Evolutionary conservation across 2,329 filamentous ascomycete species (phyloP).

Genomic region (Aplosporella prunicola): DNA sequence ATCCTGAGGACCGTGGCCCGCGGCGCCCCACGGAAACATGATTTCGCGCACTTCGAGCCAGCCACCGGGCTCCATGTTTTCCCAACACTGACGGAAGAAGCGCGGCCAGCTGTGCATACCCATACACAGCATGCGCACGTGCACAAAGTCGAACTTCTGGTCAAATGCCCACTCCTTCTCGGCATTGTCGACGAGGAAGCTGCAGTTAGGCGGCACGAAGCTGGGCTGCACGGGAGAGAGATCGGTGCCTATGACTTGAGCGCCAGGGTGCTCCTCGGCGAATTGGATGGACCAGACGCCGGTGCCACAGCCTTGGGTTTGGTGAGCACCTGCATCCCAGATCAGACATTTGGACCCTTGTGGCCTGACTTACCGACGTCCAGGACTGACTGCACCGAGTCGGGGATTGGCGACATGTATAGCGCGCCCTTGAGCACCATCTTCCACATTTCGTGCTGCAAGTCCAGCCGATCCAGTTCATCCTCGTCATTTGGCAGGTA

Average conservation of each 20-base stretch:
- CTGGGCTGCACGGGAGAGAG: conserved; percentile 38
- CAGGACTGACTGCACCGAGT: conserved; percentile 5
- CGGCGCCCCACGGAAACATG: conserved; percentile 13
- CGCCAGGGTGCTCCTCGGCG: conserved; percentile 23
- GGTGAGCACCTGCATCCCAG: too few species aligned
- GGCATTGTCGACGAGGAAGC: conserved; percentile 13
- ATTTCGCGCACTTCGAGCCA: conserved; percentile 39
- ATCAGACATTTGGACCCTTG: too few species aligned
- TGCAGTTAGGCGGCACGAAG: conserved; percentile 12
- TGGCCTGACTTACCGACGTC: too few species aligned
- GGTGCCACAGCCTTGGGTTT: conserved; percentile 18
- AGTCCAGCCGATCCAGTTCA: conserved; percentile 7
- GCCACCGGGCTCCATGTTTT: conserved; percentile 35
- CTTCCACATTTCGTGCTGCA: conserved; percentile 14
- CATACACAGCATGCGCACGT: conserved; percentile 40
- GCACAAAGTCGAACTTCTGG: conserved; percentile 46
- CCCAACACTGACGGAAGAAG: conserved; percentile 30
- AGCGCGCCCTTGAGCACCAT: conserved; percentile 26
- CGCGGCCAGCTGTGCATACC: conserved; percentile 42
- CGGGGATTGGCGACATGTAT: conserved; percentile 22
- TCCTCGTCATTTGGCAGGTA: conserved; percentile 8
- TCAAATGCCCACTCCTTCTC: conserved; percentile 43
- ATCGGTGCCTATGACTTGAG: conserved; percentile 38
- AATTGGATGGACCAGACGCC: conserved; percentile 13
- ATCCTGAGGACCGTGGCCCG: not conserved